Evolutionary conservation across 2,329 filamentous ascomycete genomes (phyloP).

Genomic region (Shiraia bambusicola): DNA sequence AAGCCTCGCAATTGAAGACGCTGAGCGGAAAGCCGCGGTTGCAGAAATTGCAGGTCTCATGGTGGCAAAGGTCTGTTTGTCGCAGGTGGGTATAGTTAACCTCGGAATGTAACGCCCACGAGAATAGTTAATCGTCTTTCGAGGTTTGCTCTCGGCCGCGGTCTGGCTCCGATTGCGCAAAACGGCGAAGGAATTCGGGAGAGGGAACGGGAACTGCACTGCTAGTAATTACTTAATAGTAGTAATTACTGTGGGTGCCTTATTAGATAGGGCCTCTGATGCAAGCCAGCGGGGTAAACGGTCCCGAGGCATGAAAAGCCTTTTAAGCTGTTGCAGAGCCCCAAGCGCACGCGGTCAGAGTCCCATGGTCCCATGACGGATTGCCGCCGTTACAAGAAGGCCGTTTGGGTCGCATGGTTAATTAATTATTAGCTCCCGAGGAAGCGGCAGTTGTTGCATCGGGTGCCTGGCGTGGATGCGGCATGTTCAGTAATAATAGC

Average conservation of each 20-base stretch:
- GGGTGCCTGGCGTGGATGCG: constrained; percentile 3
- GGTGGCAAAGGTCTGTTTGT: constrained; percentile 14
- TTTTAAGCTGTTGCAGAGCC: constrained; percentile 14
- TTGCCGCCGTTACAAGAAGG: constrained; percentile 10
- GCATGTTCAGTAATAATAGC: constrained; percentile 9
- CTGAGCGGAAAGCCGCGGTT: constrained; percentile 29
- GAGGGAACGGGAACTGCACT: constrained; percentile 13
- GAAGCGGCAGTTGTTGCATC: constrained; percentile 10
- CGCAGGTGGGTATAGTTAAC: constrained; percentile 27
- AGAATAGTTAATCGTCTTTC: constrained; percentile 14
- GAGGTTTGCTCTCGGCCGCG: constrained; percentile 26
- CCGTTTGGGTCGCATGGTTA: constrained; percentile 15
- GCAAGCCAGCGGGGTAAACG: constrained; percentile 33
- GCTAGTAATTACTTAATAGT: too few species aligned
- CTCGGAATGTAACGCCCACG: constrained; percentile 24
- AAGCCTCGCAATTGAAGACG: constrained; percentile 22
- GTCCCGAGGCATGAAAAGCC: constrained; percentile 24
- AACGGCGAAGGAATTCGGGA: constrained; percentile 12
- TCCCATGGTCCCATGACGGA: constrained; percentile 7
- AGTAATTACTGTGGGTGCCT: too few species aligned
- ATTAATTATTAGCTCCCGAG: constrained; percentile 14
- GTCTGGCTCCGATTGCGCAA: constrained; percentile 17
- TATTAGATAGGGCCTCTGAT: background rate
- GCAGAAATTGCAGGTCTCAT: constrained; percentile 37
- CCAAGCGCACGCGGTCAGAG: constrained; percentile 5